Base-by-base conservation (phyloP, 1,284 basidiomycete genomes). In the Baeospora myosura region DNA sequence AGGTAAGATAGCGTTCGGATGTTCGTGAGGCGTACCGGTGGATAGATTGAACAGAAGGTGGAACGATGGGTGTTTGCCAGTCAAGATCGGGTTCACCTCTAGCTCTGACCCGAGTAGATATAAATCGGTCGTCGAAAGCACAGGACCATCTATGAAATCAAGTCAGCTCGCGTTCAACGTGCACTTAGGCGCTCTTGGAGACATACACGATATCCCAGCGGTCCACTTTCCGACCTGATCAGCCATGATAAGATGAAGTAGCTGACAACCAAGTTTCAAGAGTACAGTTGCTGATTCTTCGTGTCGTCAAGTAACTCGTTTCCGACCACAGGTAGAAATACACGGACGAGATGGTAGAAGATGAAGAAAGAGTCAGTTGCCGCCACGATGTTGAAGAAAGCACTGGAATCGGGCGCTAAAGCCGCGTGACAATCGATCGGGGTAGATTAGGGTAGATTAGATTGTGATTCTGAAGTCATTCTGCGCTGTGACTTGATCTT, bases 61-160 rank as follows among this genome's bases (percentile, higher is more conserved):
- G 59, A 83, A 82, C 14, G 53, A 57, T 3, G 48, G 50, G 46
- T 69, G 55, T 14, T 66, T 59, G 43, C 72, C 72, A 24, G 69
- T 66, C 6, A 88, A 68, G 53, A 88, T 78, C 2, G 85, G 85
- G 52, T 88, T 69, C 25, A 88, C 55, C 53, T 84, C 75, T 2
- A 88, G 69, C 17, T 76, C 71, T 3, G 75, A 69, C 32, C 72
- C 68, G 42, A 88, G 72, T 1, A 88, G 71, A 58, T 86, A 88
- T 6, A 88, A 66, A 53, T 87, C 83, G 0, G 81, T 84, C 52
- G 82, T 81, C 1, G 73, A 71, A 12, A 88, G 69, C 3, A 88
- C 74, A 3, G 86, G 86, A 1, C 84, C 86, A 57, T 88, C 85
- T 88, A 49, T 36, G n/a, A n/a, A n/a, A n/a, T n/a, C n/a, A n/a